Evolutionary conservation across 2,329 filamentous ascomycete species (phyloP), one percentile per base, ranked within the genome.

Genomic region (Lizonia empirigonia): DNA sequence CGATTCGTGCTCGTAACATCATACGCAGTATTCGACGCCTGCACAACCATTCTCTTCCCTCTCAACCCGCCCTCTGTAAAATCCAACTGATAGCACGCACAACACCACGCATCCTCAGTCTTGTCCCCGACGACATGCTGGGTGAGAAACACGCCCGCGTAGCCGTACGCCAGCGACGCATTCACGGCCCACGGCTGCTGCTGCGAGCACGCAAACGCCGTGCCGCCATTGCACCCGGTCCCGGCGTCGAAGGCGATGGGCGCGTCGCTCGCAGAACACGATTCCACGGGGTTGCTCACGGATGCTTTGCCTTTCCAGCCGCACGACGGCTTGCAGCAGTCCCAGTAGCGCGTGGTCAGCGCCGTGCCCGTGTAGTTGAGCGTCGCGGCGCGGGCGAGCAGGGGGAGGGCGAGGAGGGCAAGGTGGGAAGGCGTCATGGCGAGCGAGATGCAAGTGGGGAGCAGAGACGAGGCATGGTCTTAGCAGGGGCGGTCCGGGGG

Each of bases 291-390:
- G 40, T 67, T 65, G 50, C 71, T 74, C 68, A 84, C 77, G 32
- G 76, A 55, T 12, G 80, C 82, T 69, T 87, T 87, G 45, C 71
- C 78, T 10, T 76, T 67, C 85, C 85, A 80, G 3, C 78, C 77
- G 68, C 85, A 89, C 16, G 83, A 86, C 19, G 85, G 82, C 77
- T 90, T 89, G 76, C 86, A 89, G 76, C 86, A 89, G 69, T 89
- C 86, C 70, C 69, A 74, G 56, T 67, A 73, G 9, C 71, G 68
- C 33, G 68, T 72, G 10, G 70, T 73, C 32, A 71, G 32, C 13
- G 69, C 68, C 33, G 66, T 62, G 26, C 70, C 69, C 32, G 60
- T 64, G 45, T 66, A 60, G 44, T 67, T 62, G 42, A 68, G 60
- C 38, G 58, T 59, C 32, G 58, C 53, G 38, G 61, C 41, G 34